phyloP scores from a whole-genome alignment of 1,284 basidiomycete species.

The Cryptococcus sp. region DNA sequence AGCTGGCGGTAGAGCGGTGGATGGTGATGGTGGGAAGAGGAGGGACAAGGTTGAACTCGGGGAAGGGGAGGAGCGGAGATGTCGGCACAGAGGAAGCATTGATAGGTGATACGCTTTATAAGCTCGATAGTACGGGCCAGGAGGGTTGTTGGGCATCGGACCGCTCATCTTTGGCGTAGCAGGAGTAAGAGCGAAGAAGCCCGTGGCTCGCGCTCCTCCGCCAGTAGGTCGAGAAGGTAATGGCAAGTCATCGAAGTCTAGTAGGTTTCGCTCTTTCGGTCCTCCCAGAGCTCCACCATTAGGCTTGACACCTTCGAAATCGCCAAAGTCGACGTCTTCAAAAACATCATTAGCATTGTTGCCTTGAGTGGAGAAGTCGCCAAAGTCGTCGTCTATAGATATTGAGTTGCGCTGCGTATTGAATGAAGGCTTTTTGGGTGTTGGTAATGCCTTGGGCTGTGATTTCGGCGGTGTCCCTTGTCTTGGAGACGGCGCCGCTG shows the following conservation, averaged over 20 bases:
- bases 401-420: slow-evolving; percentile 12
- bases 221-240: slow-evolving; percentile 43
- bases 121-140: slow-evolving; percentile 40
- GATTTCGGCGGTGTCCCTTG: slow-evolving; percentile 30
- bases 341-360: slow-evolving; percentile 24
- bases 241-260: slow-evolving; percentile 53
- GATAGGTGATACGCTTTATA: slow-evolving; percentile 44
- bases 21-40: slow-evolving; percentile 59
- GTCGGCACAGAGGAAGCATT: slow-evolving; percentile 39
- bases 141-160: slow-evolving; percentile 6
- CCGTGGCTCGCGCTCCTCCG: slow-evolving; percentile 33
- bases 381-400: slow-evolving; percentile 41
- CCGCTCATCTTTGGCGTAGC: slow-evolving; percentile 11
- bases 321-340: slow-evolving; percentile 84
- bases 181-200: slow-evolving; percentile 51
- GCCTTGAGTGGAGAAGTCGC: slow-evolving; percentile 43
- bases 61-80: slow-evolving; percentile 58
- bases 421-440: slow-evolving; percentile 18
- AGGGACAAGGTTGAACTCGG: slow-evolving; percentile 59
- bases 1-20: slow-evolving; percentile 29
- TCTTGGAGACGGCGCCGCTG: slow-evolving; percentile 7
- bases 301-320: slow-evolving; percentile 57
- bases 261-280: slow-evolving; percentile 37
- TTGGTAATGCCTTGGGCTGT: slow-evolving; percentile 36
- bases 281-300: neutral